Conservation (phyloP, 495 filamentous ascomycete species). For the Aspergillus sparsus region DNA sequence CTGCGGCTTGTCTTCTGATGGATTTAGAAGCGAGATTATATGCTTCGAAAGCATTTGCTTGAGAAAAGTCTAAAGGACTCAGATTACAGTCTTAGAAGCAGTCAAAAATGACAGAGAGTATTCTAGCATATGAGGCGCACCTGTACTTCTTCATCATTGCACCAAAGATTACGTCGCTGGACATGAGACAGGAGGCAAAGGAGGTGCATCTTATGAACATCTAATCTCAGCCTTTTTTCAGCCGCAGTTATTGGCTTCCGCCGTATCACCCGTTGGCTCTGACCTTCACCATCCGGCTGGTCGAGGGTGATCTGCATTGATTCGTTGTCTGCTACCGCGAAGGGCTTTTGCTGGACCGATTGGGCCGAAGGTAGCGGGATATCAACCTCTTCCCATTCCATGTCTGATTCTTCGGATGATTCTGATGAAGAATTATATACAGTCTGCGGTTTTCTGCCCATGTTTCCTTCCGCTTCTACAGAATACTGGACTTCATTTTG, state of each 20-base stretch:
- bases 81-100: slow-evolving; percentile 17
- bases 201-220: slow-evolving; percentile 84
- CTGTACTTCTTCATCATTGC: slow-evolving; percentile 73
- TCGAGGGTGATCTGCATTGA: slow-evolving; percentile 62
- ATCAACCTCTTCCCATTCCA: slow-evolving; percentile 73
- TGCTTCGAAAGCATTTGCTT: slow-evolving; percentile 61
- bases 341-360: slow-evolving; percentile 28
- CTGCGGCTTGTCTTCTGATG: slow-evolving; percentile 63
- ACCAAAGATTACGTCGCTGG: slow-evolving; percentile 79
- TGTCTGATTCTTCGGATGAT: slow-evolving; percentile 57
- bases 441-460: slow-evolving; percentile 37
- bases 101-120: not conserved
- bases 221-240: slow-evolving; percentile 70
- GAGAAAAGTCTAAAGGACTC: slow-evolving; percentile 46
- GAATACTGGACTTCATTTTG: slow-evolving; percentile 14
- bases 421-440: slow-evolving; percentile 47
- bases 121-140: slow-evolving; percentile 30
- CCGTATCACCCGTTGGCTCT: slow-evolving; percentile 33
- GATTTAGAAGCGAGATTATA: slow-evolving; percentile 62
- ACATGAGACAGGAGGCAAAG: slow-evolving; percentile 78
- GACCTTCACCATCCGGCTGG: slow-evolving; percentile 32
- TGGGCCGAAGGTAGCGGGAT: slow-evolving; percentile 42
- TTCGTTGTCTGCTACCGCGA: slow-evolving; percentile 32
- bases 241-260: slow-evolving; percentile 65
- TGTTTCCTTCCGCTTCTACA: slow-evolving; percentile 17